These are phyloP conservation scores for Cotoneaster glaucophyllus DNA, from an alignment of 306 rosid species.

Conservation along the genomic window DNA sequence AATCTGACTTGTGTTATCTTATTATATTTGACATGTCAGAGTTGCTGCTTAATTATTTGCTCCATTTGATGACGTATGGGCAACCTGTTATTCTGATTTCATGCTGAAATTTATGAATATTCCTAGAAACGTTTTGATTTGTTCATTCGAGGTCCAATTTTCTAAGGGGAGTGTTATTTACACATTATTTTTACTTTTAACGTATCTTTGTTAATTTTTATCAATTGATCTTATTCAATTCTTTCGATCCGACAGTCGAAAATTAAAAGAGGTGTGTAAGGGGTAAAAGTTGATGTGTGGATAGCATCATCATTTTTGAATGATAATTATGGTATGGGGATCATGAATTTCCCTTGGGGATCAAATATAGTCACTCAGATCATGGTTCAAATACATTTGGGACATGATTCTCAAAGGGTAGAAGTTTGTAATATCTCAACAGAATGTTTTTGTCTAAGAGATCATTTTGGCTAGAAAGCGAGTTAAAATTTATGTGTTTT, in stretches of 20 bases:
- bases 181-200: no score
- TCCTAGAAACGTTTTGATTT: neutral
- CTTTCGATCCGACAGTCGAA: no score
- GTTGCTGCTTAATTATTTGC: neutral
- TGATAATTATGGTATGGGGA: neutral
- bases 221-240: no score
- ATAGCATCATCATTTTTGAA: neutral
- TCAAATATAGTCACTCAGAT: neutral
- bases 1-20: no score
- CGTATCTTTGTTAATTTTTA: no score
- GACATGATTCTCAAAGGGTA: neutral
- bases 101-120: neutral
- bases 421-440: neutral
- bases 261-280: no score
- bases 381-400: no score
- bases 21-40: neutral
- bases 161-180: no score
- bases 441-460: no score
- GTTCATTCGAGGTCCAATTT: neutral
- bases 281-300: no score
- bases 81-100: neutral
- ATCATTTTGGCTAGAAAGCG: no score
- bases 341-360: neutral
- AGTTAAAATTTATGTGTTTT: no score
- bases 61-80: neutral